Conservation (phyloP, 495 filamentous ascomycete genomes). For the Tuber brumale region DNA sequence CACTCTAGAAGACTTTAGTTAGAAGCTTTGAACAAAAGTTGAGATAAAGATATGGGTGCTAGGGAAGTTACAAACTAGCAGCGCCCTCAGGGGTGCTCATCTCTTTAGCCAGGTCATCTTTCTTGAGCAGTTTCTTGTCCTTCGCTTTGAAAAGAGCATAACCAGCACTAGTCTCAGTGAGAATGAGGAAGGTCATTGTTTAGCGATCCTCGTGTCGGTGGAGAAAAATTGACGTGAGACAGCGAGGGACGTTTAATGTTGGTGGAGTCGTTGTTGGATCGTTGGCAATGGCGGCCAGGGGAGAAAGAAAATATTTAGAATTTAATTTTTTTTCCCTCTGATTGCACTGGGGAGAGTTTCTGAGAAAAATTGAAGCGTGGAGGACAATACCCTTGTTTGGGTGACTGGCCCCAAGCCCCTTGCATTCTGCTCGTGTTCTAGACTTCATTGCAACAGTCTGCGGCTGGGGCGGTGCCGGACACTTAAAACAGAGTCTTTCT, state of each 20-base stretch:
- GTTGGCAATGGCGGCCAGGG: neutral
- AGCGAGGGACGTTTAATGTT: neutral
- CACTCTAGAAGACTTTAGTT: conserved; percentile 51
- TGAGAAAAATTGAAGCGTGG: neutral
- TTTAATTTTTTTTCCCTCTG: neutral
- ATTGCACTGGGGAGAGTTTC: neutral
- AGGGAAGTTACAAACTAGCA: conserved; percentile 67
- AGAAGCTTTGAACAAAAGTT: neutral
- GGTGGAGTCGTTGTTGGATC: neutral
- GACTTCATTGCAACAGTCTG: no score
- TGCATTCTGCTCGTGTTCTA: no score
- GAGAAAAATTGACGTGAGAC: neutral
- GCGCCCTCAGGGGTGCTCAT: conserved; percentile 75
- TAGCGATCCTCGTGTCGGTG: neutral
- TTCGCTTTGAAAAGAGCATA: conserved; percentile 96
- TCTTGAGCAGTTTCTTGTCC: conserved; percentile 94
- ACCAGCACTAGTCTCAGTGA: conserved; percentile 89
- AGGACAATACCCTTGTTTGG: neutral
- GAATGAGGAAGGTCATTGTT: conserved; percentile 68
- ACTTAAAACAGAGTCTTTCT: no score
- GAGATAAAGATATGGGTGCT: neutral
- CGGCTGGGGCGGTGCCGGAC: no score
- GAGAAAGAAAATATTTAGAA: neutral
- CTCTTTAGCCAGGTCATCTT: conserved; percentile 66
- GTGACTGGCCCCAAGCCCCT: neutral